These are phyloP conservation scores for Vitis hybrid DNA, from an alignment of 177 flowering plant species.

Conservation along the genomic window DNA sequence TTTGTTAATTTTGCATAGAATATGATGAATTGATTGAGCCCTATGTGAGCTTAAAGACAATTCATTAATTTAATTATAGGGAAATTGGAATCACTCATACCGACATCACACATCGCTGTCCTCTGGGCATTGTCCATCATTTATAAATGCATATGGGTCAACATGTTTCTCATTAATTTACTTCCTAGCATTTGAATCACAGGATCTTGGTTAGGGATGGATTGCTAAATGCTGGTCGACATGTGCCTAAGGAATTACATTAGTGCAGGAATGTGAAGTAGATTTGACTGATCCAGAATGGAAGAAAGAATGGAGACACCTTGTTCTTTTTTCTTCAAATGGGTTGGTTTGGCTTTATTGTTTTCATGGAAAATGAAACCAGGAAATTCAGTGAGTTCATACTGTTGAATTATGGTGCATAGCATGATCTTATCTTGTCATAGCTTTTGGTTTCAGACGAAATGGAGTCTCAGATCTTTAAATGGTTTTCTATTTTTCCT, in stretches of 20 bases:
- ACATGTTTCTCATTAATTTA: slow-evolving; percentile 3
- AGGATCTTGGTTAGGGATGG: background rate
- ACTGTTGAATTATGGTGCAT: too few relatives aligned
- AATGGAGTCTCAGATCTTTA: too few relatives aligned
- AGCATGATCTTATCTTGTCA: too few relatives aligned
- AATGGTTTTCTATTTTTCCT: too few relatives aligned
- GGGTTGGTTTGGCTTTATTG: too few relatives aligned
- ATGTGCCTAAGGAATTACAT: background rate
- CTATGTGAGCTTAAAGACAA: slow-evolving; percentile 1
- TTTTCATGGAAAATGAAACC: too few relatives aligned
- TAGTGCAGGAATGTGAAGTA: background rate
- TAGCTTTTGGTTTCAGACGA: too few relatives aligned
- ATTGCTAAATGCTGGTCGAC: background rate
- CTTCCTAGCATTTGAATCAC: background rate
- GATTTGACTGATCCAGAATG: background rate
- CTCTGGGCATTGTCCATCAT: background rate
- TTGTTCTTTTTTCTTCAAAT: too few relatives aligned
- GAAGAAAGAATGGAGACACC: too few relatives aligned
- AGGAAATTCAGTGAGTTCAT: too few relatives aligned
- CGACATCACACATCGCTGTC: slow-evolving; percentile 10
- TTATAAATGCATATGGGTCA: slow-evolving; percentile 3
- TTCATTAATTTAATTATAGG: slow-evolving; percentile 6
- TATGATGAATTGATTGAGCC: slow-evolving; percentile 17
- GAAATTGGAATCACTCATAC: slow-evolving; percentile 8
- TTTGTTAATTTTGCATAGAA: slow-evolving; percentile 9